Evolutionary conservation across 257 asterid species (phyloP), one percentile per base, ranked within the genome.

Genomic region (Apocynum venetum): DNA sequence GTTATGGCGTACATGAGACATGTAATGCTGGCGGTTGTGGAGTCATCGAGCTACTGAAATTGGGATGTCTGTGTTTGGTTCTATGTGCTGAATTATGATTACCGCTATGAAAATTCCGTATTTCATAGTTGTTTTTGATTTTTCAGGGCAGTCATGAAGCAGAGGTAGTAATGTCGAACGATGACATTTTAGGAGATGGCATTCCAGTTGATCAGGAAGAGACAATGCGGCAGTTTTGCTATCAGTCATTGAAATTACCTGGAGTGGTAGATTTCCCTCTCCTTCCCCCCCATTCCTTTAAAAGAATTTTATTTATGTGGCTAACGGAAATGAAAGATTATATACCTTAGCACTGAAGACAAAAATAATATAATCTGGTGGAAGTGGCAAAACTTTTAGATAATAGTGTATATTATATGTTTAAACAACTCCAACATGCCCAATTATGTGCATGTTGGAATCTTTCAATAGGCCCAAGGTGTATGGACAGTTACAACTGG

Each of bases 111-210:
- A 40, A 63, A 48, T 51, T 40, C 53, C 44, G 38, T 13, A 76
- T 60, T 69, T 38, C 55, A 78, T 69, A 19, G 35, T 59, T 75
- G 47, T 51, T 4, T 82, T 72, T 72, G 59, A 53, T 59, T 66
- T 87, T 83, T 81, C 93, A 96, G 99, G 99, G 80, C 81, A 91
- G 78, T 85, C 90, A 77, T n/a, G 95, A 88, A 84, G 56, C 85
- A 11, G 91, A 85, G 61, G 57, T 82, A 74, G 82, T 76, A 72
- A 80, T 93, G 91, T 84, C 97, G 79, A 96, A 90, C 82, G 99
- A 96, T 78, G 99, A 96, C 77, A 6, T 89, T 80, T 84, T 96
- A 83, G 99, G 99, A 84, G 97, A 96, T 84, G 82, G 80, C 80
- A 89, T 96, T 68, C 99, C 97, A 57, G 46, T 52, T 31, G 97